Conservation (phyloP, 2,329 filamentous ascomycete genomes). For the Curvularia sp. region DNA sequence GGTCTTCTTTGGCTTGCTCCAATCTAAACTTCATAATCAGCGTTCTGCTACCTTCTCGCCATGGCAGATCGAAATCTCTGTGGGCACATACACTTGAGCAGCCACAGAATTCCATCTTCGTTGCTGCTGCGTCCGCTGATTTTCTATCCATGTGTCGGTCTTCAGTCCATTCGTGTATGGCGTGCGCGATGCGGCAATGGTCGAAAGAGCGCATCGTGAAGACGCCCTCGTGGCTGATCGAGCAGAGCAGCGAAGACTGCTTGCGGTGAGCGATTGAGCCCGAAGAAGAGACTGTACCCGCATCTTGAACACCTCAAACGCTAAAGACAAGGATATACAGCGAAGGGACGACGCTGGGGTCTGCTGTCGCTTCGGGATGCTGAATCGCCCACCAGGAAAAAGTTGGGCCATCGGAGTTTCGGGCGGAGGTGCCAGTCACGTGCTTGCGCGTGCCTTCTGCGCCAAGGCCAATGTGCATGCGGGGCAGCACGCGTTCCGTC, state of each 20-base stretch:
- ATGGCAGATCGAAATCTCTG: conserved; percentile 2
- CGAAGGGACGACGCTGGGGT: conserved; percentile 38
- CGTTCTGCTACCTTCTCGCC: conserved; percentile 19
- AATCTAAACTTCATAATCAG: conserved; percentile 40
- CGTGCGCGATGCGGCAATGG: conserved; percentile 39
- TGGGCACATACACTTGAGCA: conserved; percentile 47
- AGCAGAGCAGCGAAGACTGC: conserved; percentile 40
- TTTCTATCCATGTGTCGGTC: conserved; percentile 41
- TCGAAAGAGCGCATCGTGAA: conserved; percentile 46
- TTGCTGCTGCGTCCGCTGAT: conserved; percentile 32
- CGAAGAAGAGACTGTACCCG: conserved; percentile 45
- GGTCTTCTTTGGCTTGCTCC: conserved; percentile 65
- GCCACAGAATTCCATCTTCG: conserved; percentile 49
- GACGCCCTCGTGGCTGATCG: conserved; percentile 33
- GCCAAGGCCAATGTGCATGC: neutral
- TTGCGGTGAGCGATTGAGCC: conserved; percentile 44
- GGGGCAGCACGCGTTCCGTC: neutral
- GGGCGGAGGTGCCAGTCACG: conserved; percentile 36
- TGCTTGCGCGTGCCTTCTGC: conserved; percentile 16
- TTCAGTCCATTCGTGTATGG: conserved; percentile 39
- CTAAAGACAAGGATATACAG: conserved; percentile 26
- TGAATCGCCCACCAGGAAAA: conserved; percentile 31
- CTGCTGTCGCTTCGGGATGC: conserved; percentile 29
- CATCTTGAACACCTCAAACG: conserved; percentile 35
- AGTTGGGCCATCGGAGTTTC: conserved; percentile 38